Base-by-base conservation (phyloP, 208 protist species). In the Crithidia mellificae region DNA sequence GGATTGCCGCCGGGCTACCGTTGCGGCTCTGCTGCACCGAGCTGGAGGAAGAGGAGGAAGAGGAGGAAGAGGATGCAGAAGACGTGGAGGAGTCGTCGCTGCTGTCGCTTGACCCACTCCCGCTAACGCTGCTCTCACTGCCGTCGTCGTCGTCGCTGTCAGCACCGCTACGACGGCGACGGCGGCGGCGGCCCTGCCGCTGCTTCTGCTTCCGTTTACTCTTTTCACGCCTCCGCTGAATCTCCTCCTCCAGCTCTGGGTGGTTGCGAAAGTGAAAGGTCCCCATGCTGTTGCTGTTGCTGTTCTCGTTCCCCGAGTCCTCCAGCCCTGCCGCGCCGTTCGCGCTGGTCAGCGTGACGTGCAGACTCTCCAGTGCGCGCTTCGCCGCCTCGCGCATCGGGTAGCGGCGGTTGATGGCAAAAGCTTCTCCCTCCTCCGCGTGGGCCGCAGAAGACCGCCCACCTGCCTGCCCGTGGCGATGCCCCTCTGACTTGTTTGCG, bases 371-470 rank as follows among this genome's bases (percentile, higher is more conserved):
- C 72, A 93, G 65, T 0, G 87, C 87, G 38, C 81, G 78, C 61
- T 68, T 83, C 0, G 87, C 84, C 0, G 83, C 83, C 51, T 87
- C 87, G 2, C 87, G 80, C 52, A 81, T 68, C 0, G 87, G 87
- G 64, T 90, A 92, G 3, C 84, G 74, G 2, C 74, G 78, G 56
- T 80, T 75, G 24, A 87, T 82, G 22, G 78, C 38, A 19, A 89
- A 62, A 30, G 69, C 34, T 30, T 62, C 38, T 46, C 57, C 36
- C 6, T 50, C 34, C 9, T n/a, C n/a, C n/a, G n/a, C n/a, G n/a
- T n/a, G n/a, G n/a, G n/a, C n/a, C n/a, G n/a, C n/a, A n/a, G n/a
- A n/a, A n/a, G n/a, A n/a, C n/a, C n/a, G n/a, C n/a, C n/a, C n/a
- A n/a, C n/a, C n/a, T n/a, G n/a, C n/a, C n/a, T n/a, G n/a, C n/a